These are phyloP conservation scores for Chrysosporium queenslandicum DNA, from an alignment of 2,329 filamentous ascomycete genomes.

Conservation along the genomic window DNA sequence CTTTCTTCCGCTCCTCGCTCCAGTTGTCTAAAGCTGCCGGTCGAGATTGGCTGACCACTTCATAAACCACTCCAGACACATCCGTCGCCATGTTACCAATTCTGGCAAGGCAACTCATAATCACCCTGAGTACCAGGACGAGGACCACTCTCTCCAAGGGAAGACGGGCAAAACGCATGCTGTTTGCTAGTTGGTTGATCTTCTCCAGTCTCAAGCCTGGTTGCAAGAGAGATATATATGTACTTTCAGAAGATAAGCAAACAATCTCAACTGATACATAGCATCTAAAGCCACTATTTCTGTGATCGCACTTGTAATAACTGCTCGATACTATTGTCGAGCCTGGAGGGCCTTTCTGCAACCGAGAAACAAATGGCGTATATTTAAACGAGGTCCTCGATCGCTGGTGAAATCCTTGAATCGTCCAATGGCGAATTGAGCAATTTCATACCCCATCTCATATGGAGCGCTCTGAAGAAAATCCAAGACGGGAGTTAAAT, in stretches of 20 bases:
- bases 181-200: constrained; percentile 52
- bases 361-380: no score
- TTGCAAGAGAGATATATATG: background rate
- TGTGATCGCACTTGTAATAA: no score
- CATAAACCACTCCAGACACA: constrained; percentile 30
- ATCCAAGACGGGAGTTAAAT: no score
- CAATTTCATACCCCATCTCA: no score
- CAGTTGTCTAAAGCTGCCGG: background rate
- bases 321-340: no score
- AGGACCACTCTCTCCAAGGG: constrained; percentile 79
- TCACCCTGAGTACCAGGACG: constrained; percentile 50
- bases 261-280: no score
- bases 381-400: no score
- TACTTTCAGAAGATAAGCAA: background rate
- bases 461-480: no score
- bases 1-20: background rate
- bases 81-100: constrained; percentile 47
- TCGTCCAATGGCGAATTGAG: no score
- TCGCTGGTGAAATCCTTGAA: no score
- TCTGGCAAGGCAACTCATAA: constrained; percentile 46
- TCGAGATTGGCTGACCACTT: background rate
- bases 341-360: no score
- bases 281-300: no score
- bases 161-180: constrained; percentile 86
- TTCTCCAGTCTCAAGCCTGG: background rate